These are phyloP conservation scores for Curvularia spicifera DNA, from an alignment of 2,329 filamentous ascomycete genomes.

Conservation along the genomic window DNA sequence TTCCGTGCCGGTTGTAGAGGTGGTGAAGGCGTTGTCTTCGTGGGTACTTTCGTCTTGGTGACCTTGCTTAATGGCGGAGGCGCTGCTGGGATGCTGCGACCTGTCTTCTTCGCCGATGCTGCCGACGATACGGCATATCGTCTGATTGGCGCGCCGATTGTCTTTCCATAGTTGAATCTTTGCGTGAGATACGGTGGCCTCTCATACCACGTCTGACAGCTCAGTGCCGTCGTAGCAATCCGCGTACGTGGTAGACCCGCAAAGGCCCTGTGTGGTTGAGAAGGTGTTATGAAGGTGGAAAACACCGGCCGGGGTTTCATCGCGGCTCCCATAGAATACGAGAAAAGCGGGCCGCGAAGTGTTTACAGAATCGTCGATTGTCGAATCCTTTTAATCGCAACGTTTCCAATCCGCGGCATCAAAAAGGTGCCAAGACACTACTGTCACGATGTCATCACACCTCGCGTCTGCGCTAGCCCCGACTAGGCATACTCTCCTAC, in stretches of 20 bases:
- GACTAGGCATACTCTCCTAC: not conserved
- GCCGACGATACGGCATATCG: slow-evolving; percentile 16
- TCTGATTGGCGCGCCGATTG: not conserved
- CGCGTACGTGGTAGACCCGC: slow-evolving; percentile 15
- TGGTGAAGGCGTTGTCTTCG: slow-evolving; percentile 1
- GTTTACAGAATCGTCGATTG: slow-evolving; percentile 2
- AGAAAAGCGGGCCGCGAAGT: not conserved
- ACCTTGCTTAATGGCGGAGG: slow-evolving; percentile 15
- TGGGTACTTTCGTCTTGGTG: slow-evolving; percentile 10
- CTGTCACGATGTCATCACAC: slow-evolving; percentile 40
- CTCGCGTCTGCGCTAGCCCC: slow-evolving; percentile 29
- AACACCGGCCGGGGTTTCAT: slow-evolving; percentile 36
- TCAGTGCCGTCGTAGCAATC: slow-evolving; percentile 14
- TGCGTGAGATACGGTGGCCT: slow-evolving; percentile 6
- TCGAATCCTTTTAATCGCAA: slow-evolving; percentile 13
- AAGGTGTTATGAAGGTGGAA: slow-evolving; percentile 6
- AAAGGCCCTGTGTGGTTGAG: slow-evolving; percentile 6
- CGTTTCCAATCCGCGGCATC: slow-evolving; percentile 25
- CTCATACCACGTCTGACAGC: slow-evolving; percentile 16
- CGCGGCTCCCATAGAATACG: not conserved
- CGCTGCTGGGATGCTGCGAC: slow-evolving; percentile 11
- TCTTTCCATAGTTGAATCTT: not conserved
- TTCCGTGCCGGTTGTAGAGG: not conserved
- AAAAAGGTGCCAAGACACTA: slow-evolving; percentile 10
- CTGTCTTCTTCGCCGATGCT: slow-evolving; percentile 12